Evolutionary conservation across 208 protist species (phyloP), one percentile per base, ranked within the genome.

Genomic region (Novymonas esmeraldas): DNA sequence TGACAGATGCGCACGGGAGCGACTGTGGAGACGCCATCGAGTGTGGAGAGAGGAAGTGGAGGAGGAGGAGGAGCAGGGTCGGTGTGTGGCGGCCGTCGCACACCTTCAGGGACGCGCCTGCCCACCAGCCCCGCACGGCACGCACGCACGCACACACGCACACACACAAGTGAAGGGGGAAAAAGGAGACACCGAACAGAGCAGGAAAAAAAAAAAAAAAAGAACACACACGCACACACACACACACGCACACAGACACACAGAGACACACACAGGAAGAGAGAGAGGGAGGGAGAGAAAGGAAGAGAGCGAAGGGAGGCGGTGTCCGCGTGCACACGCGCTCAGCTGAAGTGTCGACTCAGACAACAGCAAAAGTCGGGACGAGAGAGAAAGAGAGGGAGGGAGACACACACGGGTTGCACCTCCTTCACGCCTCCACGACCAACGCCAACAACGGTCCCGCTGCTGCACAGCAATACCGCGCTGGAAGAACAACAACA

Each of bases 181-280:
- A 20, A 22, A 31, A 63, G 31, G 46, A 63, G 2, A 6, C 6
- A 65, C n/a, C 4, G 31, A 54, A 24, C 10, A n/a, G 33, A 56
- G 24, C n/a, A 13, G 6, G 14, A 20, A 39, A 52, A 31, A 1
- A 0, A 26, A 26, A 33, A 2, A 38, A 11, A 65, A 1, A 33
- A 57, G 38, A 60, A 54, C 3, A 33, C 7, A 38, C 6, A 29
- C 5, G 45, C 51, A 52, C 2, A 36, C 7, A 48, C 45, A 31
- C 28, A 55, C 22, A 38, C 31, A 44, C 33, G 28, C 18, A 49
- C 45, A 45, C 48, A 44, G 16, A 57, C 22, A 66, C 49, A 57
- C 48, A 65, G 13, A 56, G 3, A 65, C 22, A 65, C n/a, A 36
- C 24, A 62, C 11, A 31, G 11, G 29, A 18, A 39, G 2, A 28